Percentiles rank a stretch among this genome's conserved stretches.
Evolutionary conservation across 129 eudicot genomes (phyloP).

Genomic region (Mikania micrantha): DNA sequence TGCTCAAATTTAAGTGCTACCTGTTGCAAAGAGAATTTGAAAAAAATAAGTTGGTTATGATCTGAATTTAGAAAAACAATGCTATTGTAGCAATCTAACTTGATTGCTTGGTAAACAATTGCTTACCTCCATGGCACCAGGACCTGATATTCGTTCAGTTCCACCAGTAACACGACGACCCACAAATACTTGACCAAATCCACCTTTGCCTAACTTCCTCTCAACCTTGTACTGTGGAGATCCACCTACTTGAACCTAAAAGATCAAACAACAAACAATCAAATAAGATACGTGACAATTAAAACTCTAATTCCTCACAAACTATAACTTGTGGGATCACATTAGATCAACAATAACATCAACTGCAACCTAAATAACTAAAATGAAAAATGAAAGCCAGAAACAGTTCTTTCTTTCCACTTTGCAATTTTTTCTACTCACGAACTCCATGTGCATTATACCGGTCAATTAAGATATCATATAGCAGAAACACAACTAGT

Average conservation of each 20-base stretch:
- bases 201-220: constrained; percentile 79
- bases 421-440: not conserved
- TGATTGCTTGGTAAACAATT: not conserved
- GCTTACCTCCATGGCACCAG: constrained; percentile 68
- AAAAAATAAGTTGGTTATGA: not conserved
- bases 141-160: constrained; percentile 46
- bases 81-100: constrained; percentile 28
- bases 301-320: not conserved
- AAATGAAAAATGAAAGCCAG: not conserved
- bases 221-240: constrained; percentile 71
- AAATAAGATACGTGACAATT: not conserved
- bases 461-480: not conserved
- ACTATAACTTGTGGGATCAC: not conserved
- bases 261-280: constrained; percentile 4
- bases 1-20: constrained; percentile 86
- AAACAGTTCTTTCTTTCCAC: not conserved
- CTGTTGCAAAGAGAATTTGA: constrained; percentile 25
- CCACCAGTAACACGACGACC: constrained; percentile 61
- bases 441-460: not conserved
- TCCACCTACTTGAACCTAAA: constrained; percentile 79
- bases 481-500: not conserved
- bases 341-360: not conserved
- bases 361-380: not conserved
- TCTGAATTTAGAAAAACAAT: not conserved
- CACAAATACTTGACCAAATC: constrained; percentile 78